These are phyloP conservation scores for Ceratorhiza oryzae-sativae DNA, from an alignment of 1,284 basidiomycete species.

Conservation along the genomic window DNA sequence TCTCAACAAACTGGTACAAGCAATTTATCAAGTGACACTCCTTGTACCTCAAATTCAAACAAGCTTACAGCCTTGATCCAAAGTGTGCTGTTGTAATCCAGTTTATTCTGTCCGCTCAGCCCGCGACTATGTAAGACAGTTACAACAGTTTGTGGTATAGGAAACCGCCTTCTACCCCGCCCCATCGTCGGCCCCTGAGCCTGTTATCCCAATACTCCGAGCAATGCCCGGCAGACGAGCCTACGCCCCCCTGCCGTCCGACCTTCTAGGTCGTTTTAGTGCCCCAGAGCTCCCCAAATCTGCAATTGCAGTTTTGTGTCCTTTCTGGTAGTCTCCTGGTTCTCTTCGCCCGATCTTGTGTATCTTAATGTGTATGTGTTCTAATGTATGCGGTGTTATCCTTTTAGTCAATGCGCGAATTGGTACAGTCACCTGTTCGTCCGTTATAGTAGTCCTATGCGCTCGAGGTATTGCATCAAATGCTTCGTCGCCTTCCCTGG, in stretches of 20 bases:
- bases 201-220: background rate
- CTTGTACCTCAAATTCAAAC: no score
- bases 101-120: background rate
- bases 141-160: background rate
- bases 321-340: no score
- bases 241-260: constrained; percentile 11
- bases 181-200: background rate
- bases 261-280: background rate
- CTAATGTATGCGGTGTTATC: no score
- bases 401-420: no score
- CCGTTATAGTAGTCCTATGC: no score
- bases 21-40: no score
- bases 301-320: no score
- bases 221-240: constrained; percentile 23
- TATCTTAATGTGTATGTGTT: no score
- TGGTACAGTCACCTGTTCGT: no score
- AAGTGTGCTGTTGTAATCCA: background rate
- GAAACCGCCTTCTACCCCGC: background rate
- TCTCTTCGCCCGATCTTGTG: no score
- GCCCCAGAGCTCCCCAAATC: background rate
- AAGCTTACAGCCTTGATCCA: no score
- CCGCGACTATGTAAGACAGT: background rate
- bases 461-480: background rate
- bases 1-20: no score
- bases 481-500: background rate